A percentile compares a stretch with the other conserved stretches of the same genome.
These are phyloP conservation scores for Ulmus americana DNA, from an alignment of 331 rosid genomes.

Conservation along the genomic window DNA sequence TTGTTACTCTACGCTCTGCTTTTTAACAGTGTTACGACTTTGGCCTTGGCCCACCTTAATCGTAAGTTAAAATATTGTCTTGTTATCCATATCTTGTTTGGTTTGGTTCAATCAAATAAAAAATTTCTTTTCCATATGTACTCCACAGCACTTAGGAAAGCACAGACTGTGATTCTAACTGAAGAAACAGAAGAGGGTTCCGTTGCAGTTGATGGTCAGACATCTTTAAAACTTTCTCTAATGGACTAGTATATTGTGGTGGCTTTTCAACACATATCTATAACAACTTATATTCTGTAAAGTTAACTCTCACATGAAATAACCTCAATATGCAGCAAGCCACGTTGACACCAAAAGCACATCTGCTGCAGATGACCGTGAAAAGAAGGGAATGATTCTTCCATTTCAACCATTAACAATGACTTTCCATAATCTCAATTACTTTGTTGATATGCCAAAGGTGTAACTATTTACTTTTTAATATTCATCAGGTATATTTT, in stretches of 20 bases:
- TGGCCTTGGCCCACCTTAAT: conserved; percentile 61
- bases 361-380: conserved; percentile 23
- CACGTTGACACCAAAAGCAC: conserved; percentile 13
- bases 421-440: conserved; percentile 72
- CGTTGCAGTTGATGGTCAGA: conserved; percentile 35
- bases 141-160: conserved; percentile 49
- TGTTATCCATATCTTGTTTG: neutral
- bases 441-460: conserved; percentile 75
- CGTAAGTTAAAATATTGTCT: conserved; percentile 42
- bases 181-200: conserved; percentile 32
- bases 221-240: neutral
- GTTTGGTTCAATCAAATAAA: neutral
- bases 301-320: neutral
- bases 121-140: conserved; percentile 1
- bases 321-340: conserved; percentile 33
- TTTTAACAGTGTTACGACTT: conserved; percentile 58
- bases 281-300: neutral
- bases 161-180: conserved; percentile 34
- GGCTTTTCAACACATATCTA: no score
- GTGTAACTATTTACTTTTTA: conserved; percentile 12
- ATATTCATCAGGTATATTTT: neutral
- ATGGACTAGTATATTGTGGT: neutral
- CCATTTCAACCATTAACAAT: conserved; percentile 77
- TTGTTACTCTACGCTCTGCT: conserved; percentile 36
- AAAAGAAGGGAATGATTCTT: conserved; percentile 82